These are phyloP conservation scores for Bryoglossum gracile DNA, from an alignment of 495 filamentous ascomycete genomes.

Conservation along the genomic window DNA sequence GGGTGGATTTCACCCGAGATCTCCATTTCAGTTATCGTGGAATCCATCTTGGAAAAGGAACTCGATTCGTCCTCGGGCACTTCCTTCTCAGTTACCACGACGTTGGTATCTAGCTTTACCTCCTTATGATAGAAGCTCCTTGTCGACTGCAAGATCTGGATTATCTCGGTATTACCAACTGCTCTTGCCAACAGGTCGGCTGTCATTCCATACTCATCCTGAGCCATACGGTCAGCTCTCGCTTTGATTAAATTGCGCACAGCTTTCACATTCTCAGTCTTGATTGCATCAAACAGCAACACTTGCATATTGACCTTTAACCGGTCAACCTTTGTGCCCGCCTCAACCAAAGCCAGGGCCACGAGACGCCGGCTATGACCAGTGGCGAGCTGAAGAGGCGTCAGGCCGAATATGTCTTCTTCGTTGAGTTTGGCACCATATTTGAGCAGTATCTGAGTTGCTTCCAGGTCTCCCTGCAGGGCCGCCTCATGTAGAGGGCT, in stretches of 20 bases:
- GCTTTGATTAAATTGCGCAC: conserved; percentile 5
- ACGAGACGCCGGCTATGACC: background rate
- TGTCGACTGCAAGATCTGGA: background rate
- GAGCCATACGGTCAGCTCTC: conserved; percentile 8
- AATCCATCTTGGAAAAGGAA: no score
- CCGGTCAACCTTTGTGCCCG: background rate
- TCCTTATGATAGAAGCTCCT: background rate
- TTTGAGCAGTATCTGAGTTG: conserved; percentile 6
- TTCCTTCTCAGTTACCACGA: background rate
- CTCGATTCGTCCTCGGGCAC: background rate
- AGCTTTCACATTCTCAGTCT: background rate
- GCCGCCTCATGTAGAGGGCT: conserved; percentile 16
- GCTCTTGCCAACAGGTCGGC: conserved; percentile 4
- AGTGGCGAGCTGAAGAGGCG: conserved; percentile 8
- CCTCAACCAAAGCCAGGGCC: conserved; percentile 6
- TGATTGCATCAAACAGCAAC: conserved; percentile 11
- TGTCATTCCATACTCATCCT: conserved; percentile 16
- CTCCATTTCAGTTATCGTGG: no score
- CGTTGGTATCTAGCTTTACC: background rate
- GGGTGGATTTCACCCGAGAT: no score
- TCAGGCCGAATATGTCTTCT: conserved; percentile 5
- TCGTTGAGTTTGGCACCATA: conserved; percentile 5
- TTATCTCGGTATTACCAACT: background rate
- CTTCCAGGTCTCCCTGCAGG: background rate
- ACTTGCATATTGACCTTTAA: conserved; percentile 2